These are phyloP conservation scores for Lobosporangium transversale DNA, from an alignment of 192 early-diverging fungal species.

Conservation along the genomic window DNA sequence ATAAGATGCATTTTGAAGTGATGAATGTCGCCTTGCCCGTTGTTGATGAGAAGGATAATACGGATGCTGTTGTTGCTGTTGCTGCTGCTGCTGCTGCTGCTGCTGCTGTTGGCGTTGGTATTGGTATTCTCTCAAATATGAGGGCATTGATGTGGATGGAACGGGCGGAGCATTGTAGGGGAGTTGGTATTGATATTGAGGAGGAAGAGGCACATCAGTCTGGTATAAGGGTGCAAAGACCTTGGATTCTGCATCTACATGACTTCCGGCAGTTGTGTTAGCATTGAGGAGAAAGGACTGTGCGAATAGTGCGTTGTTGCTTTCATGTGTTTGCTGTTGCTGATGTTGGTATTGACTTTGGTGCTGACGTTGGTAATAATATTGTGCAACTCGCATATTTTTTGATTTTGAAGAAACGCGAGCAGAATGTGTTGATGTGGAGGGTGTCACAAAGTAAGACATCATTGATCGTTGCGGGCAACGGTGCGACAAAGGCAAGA, in stretches of 20 bases:
- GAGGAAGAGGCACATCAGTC: conserved; percentile 8
- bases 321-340: conserved; percentile 10
- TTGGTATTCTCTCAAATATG: no score
- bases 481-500: conserved; percentile 29
- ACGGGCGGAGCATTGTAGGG: conserved; percentile 17
- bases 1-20: conserved; percentile 17
- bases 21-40: conserved; percentile 7
- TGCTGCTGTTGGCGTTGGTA: neutral
- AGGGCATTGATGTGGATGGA: neutral
- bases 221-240: conserved; percentile 44
- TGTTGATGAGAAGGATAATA: conserved; percentile 30
- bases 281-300: conserved; percentile 12
- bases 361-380: no score
- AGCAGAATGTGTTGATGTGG: no score
- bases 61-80: neutral
- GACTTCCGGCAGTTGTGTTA: neutral
- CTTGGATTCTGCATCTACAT: conserved; percentile 25
- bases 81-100: neutral
- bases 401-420: no score
- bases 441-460: conserved; percentile 36
- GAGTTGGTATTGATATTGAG: conserved; percentile 18
- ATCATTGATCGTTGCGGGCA: conserved; percentile 46
- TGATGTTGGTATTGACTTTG: no score
- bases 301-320: conserved; percentile 5
- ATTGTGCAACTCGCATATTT: no score